Percentiles rank a stretch among this genome's conserved stretches.
Evolutionary conservation across 345 rosid genomes (phyloP).

Genomic region (Eucalyptus guilfoylei): DNA sequence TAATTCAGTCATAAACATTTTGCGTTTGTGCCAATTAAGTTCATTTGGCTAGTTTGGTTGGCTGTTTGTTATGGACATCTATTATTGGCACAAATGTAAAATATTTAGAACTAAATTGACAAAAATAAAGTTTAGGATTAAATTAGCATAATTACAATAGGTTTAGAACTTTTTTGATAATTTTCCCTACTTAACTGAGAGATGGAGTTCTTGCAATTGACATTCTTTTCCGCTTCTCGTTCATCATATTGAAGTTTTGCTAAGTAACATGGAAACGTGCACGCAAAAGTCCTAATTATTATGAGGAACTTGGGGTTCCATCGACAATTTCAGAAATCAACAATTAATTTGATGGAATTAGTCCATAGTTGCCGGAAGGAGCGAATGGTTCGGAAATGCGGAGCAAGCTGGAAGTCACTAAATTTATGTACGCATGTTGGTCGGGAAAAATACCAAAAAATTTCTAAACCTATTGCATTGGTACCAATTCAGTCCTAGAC

Average conservation of each 20-base stretch:
- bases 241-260: neutral
- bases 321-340: neutral
- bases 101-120: no score
- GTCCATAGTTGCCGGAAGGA: neutral
- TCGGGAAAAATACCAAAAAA: neutral
- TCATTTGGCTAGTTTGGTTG: no score
- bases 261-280: neutral
- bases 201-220: neutral
- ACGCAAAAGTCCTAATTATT: neutral
- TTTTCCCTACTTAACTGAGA: neutral
- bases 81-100: no score
- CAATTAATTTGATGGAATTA: neutral
- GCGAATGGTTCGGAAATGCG: neutral
- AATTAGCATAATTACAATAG: no score
- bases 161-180: no score
- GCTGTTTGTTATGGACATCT: no score
- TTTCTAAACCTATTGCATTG: fast-evolving
- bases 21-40: no score
- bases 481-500: fast-evolving
- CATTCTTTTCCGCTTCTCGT: neutral
- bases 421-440: neutral
- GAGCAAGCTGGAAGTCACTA: neutral
- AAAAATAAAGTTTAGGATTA: no score
- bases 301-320: neutral
- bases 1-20: no score